phyloP scores from a whole-genome alignment of 2,329 filamentous ascomycete species.

The Pseudonectria foliicola region DNA sequence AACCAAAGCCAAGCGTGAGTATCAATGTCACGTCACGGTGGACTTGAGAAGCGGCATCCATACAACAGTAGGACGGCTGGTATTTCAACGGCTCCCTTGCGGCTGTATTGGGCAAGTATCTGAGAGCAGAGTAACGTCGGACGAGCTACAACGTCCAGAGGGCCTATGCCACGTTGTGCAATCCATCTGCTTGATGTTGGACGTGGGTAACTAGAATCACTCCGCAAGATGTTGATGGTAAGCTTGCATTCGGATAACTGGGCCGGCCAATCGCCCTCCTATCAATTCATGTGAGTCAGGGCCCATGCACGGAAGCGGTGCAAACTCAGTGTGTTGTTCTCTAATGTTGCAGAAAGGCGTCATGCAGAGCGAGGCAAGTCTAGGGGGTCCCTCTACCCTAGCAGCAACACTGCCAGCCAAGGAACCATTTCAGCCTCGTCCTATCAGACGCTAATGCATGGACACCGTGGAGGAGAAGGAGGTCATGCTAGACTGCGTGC shows the following conservation, averaged over 20 bases:
- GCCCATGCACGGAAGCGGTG: slow-evolving; percentile 26
- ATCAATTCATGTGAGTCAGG: slow-evolving; percentile 28
- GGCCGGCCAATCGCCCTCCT: slow-evolving; percentile 4
- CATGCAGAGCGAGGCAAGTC: slow-evolving; percentile 8
- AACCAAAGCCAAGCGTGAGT: too few relatives aligned
- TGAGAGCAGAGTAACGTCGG: slow-evolving; percentile 3
- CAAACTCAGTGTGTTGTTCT: slow-evolving; percentile 18
- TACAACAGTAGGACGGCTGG: too few relatives aligned
- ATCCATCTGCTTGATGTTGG: slow-evolving; percentile 11
- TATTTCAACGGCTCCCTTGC: too few relatives aligned
- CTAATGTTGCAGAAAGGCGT: slow-evolving; percentile 9
- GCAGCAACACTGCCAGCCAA: slow-evolving; percentile 6
- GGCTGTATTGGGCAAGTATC: too few relatives aligned
- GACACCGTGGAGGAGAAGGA: slow-evolving; percentile 9
- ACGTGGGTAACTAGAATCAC: slow-evolving; percentile 10
- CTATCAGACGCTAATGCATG: slow-evolving; percentile 13
- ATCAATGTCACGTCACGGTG: slow-evolving; percentile 4
- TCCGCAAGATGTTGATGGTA: slow-evolving; percentile 10
- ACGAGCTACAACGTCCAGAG: slow-evolving; percentile 15
- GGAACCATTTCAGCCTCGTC: slow-evolving; percentile 4
- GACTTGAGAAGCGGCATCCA: slow-evolving; percentile 6
- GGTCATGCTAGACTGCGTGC: slow-evolving; percentile 1
- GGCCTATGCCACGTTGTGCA: slow-evolving; percentile 23
- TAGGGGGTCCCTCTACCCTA: slow-evolving; percentile 7
- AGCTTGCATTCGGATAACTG: slow-evolving; percentile 1